Base-by-base conservation (phyloP, 2,329 filamentous ascomycete species). In the Pyrenophora seminiperda region DNA sequence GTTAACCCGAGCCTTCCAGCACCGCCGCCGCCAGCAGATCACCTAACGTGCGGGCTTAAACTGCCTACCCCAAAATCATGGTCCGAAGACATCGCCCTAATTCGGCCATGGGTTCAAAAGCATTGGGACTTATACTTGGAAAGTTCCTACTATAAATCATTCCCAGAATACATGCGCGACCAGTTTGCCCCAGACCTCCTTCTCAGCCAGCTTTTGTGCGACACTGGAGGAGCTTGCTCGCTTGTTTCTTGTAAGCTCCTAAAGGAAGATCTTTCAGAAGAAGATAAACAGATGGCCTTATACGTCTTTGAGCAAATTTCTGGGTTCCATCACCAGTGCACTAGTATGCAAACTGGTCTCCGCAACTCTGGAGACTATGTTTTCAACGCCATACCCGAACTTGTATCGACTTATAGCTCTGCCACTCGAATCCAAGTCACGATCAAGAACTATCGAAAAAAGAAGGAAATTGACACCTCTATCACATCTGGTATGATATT, bases 251-350 rank as follows among this genome's bases (percentile, higher is more conserved):
- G 40, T 9, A 13, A 13, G 17, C 10, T 39, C 15, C 14, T 50
- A 13, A 32, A 38, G 6, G 11, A 29, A 1, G 19, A 44, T 4
- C 27, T 41, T 4, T 22, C 50, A 15, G 7, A 7, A 13, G 20
- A 53, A 5, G 45, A 45, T 3, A 39, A n/a, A 11, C 45, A 53
- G 22, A 49, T 45, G 44, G 40, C 40, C 15, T 45, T 41, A n/a
- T 47, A 22, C 13, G 22, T 53, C 2, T 53, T 53, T 31, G 50
- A 53, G 14, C 46, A 48, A 14, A 36, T 53, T 1, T 18, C 30
- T 17, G 40, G 50, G 2, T 3, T 50, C 2, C 30, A 48, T n/a
- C 40, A 48, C 29, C 11, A 32, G 7, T 45, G 5, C 5, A 13
- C 18, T 13, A 40, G 45, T 13, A 33, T 49, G 5, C 22, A 15